A percentile compares a stretch with the other conserved stretches of the same genome.
Conservation (phyloP, 2,329 filamentous ascomycete genomes). For the Xenoacremonium recifei region DNA sequence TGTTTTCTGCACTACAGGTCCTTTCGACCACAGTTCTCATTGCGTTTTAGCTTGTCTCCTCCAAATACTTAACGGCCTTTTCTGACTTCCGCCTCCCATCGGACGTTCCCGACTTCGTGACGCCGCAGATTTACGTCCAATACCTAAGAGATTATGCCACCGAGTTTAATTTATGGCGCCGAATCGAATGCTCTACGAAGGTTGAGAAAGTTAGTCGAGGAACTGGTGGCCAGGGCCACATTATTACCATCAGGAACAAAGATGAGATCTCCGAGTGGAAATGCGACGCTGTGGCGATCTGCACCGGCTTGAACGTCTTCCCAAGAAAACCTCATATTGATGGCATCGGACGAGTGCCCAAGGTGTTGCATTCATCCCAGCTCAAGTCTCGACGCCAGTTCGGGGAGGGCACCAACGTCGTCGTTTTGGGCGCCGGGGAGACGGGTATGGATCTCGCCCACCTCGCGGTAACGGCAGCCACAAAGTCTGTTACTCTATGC, state of each 20-base stretch:
- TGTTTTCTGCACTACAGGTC: background rate
- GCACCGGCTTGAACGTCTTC: slow-evolving; percentile 43
- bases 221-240: slow-evolving; percentile 3
- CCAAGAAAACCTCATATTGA: slow-evolving; percentile 38
- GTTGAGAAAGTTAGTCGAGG: slow-evolving; percentile 29
- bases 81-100: slow-evolving; percentile 45
- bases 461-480: slow-evolving; percentile 42
- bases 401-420: slow-evolving; percentile 36
- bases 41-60: slow-evolving; percentile 41
- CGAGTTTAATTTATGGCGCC: slow-evolving; percentile 35
- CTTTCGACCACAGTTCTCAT: background rate
- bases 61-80: slow-evolving; percentile 49
- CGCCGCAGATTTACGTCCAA: slow-evolving; percentile 36
- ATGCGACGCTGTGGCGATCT: slow-evolving; percentile 47
- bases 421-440: slow-evolving; percentile 45
- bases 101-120: slow-evolving; percentile 44
- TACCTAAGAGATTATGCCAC: slow-evolving; percentile 43
- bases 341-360: slow-evolving; percentile 36
- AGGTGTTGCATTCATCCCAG: slow-evolving; percentile 41
- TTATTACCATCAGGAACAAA: slow-evolving; percentile 10
- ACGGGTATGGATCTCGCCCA: slow-evolving; percentile 45
- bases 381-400: slow-evolving; percentile 43
- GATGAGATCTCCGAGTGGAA: slow-evolving; percentile 21
- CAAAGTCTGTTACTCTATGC: slow-evolving; percentile 41
- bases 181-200: slow-evolving; percentile 34